Conservation (phyloP, 441 rosid genomes). For the Erodium chrysanthum region DNA sequence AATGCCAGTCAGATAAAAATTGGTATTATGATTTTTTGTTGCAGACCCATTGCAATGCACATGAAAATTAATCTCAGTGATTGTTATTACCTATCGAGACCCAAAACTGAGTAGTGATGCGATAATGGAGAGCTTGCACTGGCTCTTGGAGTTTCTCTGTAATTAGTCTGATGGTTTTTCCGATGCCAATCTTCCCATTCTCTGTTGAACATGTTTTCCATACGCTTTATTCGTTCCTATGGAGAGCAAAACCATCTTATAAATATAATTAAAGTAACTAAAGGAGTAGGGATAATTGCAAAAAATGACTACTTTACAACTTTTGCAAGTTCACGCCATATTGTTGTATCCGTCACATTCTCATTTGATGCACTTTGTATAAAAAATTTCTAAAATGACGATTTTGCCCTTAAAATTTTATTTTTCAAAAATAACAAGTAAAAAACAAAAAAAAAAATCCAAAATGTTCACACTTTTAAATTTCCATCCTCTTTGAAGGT, state of each 20-base stretch:
- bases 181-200: slow-evolving; percentile 97
- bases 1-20: background rate
- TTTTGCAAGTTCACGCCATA: too few species aligned
- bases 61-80: slow-evolving; percentile 1
- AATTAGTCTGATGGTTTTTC: slow-evolving; percentile 61
- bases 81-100: slow-evolving; percentile 67
- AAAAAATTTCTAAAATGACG: too few species aligned
- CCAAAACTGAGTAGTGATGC: slow-evolving; percentile 85
- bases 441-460: too few species aligned
- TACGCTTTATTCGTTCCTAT: slow-evolving; percentile 88
- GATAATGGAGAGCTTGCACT: slow-evolving; percentile 53
- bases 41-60: background rate
- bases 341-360: too few species aligned
- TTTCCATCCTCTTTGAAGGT: too few species aligned
- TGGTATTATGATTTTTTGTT: background rate
- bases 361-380: too few species aligned
- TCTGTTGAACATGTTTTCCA: slow-evolving; percentile 90
- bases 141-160: slow-evolving; percentile 46
- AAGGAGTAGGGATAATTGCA: too few species aligned
- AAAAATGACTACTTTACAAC: too few species aligned
- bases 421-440: too few species aligned
- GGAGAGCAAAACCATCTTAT: slow-evolving; percentile 11
- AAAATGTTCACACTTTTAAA: too few species aligned
- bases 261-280: too few species aligned
- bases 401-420: too few species aligned